Base-by-base conservation (phyloP, 352 stramenopile genomes). In the Blastocystis sp. region DNA sequence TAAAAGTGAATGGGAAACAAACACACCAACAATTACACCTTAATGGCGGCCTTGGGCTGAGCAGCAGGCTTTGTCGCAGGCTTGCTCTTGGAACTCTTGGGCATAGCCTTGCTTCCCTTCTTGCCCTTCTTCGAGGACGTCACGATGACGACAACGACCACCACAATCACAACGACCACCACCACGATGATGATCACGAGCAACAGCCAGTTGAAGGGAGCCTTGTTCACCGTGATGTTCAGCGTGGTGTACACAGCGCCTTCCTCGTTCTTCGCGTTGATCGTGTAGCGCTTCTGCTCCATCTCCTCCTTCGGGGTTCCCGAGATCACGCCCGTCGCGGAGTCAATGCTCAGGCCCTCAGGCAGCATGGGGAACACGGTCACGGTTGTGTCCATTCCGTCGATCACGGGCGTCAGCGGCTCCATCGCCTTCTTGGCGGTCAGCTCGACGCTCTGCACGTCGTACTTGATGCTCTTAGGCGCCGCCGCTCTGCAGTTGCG, bases 101-200 rank as follows among this genome's bases (percentile, higher is more conserved):
- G 54, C 7, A 24, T 38, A n/a, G 21, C 14, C 40, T 64, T 64
- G 52, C 59, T 87, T 9, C 38, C 62, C 7, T 38, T 38, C 59
- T 45, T 87, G 14, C 42, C 42, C 19, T 87, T 87, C 78, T 88
- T 88, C 78, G 57, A 78, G 24, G 17, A 45, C 1, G n/a, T 14
- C 52, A 78, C 17, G 9, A 76, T 48, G 43, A 88, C 65, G 3
- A 69, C 45, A 54, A 88, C 78, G 17, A 76, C 28, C 24, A 88
- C 24, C 10, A 61, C 66, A 1, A 88, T 38, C 14, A 88, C 38
- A 40, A 78, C 61, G 62, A 88, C 78, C 9, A 88, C 52, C 1
- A 66, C 78, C 1, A 88, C 78, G 3, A 88, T 61, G 43, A 88
- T 88, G 24, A 88, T 45, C 11, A 82, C 48, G 28, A 80, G 63